phyloP scores from a whole-genome alignment of 495 filamentous ascomycete species.

The Venustampulla echinocandica region DNA sequence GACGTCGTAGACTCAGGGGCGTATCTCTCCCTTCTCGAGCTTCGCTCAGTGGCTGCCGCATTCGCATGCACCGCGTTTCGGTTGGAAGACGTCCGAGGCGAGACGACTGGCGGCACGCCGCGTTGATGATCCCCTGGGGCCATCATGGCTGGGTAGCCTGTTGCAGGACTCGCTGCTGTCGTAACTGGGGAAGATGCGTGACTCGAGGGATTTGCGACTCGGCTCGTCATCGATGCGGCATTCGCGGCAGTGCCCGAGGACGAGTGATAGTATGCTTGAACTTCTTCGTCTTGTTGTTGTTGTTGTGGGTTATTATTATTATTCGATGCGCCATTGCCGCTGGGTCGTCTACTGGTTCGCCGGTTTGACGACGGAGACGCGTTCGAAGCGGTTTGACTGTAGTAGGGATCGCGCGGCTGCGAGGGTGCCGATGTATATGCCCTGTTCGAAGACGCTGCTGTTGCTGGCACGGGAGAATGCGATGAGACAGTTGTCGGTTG shows the following conservation, averaged over 20 bases:
- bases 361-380: constrained; percentile 36
- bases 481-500: constrained; percentile 40
- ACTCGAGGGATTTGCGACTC: constrained; percentile 26
- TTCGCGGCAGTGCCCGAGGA: constrained; percentile 39
- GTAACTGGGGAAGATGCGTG: constrained; percentile 28
- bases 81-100: constrained; percentile 57
- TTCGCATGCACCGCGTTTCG: constrained; percentile 24
- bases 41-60: constrained; percentile 15
- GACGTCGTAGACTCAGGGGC: constrained; percentile 30
- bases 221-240: constrained; percentile 37
- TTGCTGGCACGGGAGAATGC: constrained; percentile 33
- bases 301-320: constrained; percentile 25
- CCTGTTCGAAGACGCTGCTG: constrained; percentile 37
- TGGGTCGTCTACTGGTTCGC: constrained; percentile 37
- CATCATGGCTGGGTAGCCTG: constrained; percentile 25
- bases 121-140: constrained; percentile 25
- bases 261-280: constrained; percentile 36
- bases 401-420: constrained; percentile 25
- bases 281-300: too few species aligned
- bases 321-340: constrained; percentile 42
- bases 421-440: constrained; percentile 33
- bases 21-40: constrained; percentile 18
- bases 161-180: constrained; percentile 31
- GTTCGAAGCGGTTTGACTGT: constrained; percentile 24
- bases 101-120: constrained; percentile 38